Conservation (phyloP, 106 monocot genomes). For the Allium cepa region DNA sequence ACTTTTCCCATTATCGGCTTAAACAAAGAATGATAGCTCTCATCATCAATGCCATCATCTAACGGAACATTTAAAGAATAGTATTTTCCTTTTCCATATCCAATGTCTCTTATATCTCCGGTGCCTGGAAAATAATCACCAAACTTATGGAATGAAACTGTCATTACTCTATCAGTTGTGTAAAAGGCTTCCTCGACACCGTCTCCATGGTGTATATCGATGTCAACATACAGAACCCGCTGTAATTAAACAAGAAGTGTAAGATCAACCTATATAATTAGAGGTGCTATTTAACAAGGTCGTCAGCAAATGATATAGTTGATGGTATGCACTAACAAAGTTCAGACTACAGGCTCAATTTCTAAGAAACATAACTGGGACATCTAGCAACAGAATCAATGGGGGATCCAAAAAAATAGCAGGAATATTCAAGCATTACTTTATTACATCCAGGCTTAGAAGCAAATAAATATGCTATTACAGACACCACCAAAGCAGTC, state of each 20-base stretch:
- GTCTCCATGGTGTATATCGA: conserved; percentile 46
- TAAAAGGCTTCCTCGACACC: conserved; percentile 55
- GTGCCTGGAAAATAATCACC: conserved; percentile 64
- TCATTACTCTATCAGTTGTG: conserved; percentile 48
- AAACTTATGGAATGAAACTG: conserved; percentile 48
- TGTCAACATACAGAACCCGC: conserved; percentile 67
- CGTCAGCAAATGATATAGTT: no score
- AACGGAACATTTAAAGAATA: conserved; percentile 68
- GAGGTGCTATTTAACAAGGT: no score
- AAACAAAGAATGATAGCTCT: conserved; percentile 66
- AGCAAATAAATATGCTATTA: no score
- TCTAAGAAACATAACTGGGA: no score
- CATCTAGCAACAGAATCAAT: no score
- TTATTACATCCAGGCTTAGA: no score
- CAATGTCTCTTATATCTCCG: conserved; percentile 55
- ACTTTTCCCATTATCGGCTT: conserved; percentile 67
- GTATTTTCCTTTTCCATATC: conserved; percentile 56
- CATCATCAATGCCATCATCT: conserved; percentile 84
- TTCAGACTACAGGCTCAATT: no score
- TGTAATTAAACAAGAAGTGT: conserved; percentile 6
- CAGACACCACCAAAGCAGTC: no score
- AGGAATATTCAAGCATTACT: no score
- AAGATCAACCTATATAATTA: no score
- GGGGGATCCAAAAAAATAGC: no score
- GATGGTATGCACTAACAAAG: no score